Conservation (phyloP, 2,329 filamentous ascomycete genomes). For the Harringtonia lauricola region DNA sequence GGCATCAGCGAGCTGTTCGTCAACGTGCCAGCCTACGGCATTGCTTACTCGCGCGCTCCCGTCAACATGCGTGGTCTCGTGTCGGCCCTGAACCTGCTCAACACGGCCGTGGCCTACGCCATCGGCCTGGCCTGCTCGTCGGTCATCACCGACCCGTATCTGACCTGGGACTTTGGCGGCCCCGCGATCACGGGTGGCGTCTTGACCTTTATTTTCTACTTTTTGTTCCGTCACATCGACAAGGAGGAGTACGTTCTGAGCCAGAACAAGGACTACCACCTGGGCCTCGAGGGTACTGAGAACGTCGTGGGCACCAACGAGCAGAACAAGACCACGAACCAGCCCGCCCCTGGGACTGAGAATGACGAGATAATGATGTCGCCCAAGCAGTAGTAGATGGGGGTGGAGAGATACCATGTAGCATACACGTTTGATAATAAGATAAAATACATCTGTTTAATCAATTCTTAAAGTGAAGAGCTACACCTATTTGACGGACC, state of each 20-base stretch:
- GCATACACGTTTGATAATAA: no score
- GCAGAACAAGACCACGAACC: conserved; percentile 15
- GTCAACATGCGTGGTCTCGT: conserved; percentile 67
- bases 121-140: conserved; percentile 49
- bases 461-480: no score
- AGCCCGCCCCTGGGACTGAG: conserved; percentile 15
- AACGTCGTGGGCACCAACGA: conserved; percentile 12
- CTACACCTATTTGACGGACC: no score
- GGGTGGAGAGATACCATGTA: no score
- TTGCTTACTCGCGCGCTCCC: conserved; percentile 58
- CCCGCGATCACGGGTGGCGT: conserved; percentile 33
- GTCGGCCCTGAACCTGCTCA: conserved; percentile 56
- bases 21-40: conserved; percentile 38
- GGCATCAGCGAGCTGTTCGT: conserved; percentile 42
- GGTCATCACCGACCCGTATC: conserved; percentile 34
- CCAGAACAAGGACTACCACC: conserved; percentile 21
- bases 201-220: conserved; percentile 32
- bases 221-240: conserved; percentile 35
- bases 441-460: no score
- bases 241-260: conserved; percentile 31
- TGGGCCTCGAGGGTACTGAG: conserved; percentile 8
- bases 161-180: conserved; percentile 39
- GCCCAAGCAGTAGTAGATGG: conserved; percentile 16
- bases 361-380: conserved; percentile 19
- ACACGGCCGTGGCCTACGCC: conserved; percentile 55